Evolutionary conservation across 2,329 filamentous ascomycete species (phyloP).

Genomic region (Cladobotryum mycophilum): DNA sequence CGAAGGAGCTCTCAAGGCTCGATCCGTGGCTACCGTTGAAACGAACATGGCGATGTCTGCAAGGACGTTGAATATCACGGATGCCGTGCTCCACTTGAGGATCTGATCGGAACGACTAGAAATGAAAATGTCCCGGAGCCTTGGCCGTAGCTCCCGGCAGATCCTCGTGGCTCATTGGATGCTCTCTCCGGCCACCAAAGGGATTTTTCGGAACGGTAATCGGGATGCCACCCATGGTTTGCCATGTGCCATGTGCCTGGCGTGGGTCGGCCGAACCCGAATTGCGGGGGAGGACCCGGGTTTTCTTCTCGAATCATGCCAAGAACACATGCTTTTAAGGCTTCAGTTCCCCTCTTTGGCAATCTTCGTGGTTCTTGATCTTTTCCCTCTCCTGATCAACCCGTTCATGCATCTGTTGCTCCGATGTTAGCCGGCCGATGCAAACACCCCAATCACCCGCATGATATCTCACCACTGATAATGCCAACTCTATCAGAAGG

Average conservation of each 20-base stretch:
- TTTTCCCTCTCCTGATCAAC: background rate
- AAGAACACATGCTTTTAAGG: background rate
- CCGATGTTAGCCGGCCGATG: too few relatives aligned
- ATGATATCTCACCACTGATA: too few relatives aligned
- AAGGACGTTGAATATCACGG: constrained; percentile 9
- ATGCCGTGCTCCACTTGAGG: constrained; percentile 20
- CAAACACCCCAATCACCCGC: too few relatives aligned
- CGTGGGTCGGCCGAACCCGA: constrained; percentile 4
- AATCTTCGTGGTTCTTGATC: background rate
- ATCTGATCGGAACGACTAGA: constrained; percentile 15
- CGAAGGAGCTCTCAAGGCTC: background rate
- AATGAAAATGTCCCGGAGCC: constrained; percentile 13
- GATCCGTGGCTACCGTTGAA: too few relatives aligned
- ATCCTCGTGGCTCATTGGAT: constrained; percentile 15
- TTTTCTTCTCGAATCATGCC: constrained; percentile 2
- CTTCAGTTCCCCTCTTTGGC: background rate
- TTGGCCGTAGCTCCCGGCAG: constrained; percentile 10
- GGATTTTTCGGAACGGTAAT: constrained; percentile 20
- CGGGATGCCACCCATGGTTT: constrained; percentile 6
- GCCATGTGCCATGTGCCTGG: constrained; percentile 8
- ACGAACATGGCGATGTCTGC: background rate
- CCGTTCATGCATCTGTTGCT: background rate
- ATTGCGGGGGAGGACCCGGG: constrained; percentile 9
- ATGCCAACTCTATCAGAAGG: too few relatives aligned
- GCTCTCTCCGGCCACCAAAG: constrained; percentile 16